Base-by-base conservation (phyloP, 2,329 filamentous ascomycete species). In the Xylariaceae sp. region DNA sequence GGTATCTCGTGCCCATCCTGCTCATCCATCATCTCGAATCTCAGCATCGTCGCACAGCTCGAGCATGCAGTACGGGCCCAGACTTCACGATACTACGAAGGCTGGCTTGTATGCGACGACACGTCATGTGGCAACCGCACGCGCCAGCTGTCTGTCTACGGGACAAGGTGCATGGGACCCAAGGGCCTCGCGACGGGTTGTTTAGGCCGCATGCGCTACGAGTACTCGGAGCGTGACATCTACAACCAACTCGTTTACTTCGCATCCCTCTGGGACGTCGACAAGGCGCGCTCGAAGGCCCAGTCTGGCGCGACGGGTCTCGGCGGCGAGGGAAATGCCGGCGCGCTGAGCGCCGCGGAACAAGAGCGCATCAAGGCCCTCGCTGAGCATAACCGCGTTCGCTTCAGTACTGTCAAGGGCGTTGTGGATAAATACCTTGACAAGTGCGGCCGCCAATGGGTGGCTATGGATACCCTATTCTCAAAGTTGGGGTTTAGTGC, bases 241-340 rank as follows among this genome's bases (percentile, higher is more conserved):
- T 98, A 97, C 78, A 98, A 96, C 74, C 95, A 99, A 76, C 81
- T 99, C 36, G 78, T 98, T 52, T 99, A 96, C 77, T 90, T 93
- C 72, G 84, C 89, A 26, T 83, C 83, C 45, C 76, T 98, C 53
- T 99, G 92, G 80, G 93, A 99, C 74, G 89, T 96, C 3, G 93
- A 98, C 61, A 92, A 91, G 76, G 89, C 89, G 12, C 85, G 85
- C 63, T 69, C 67, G 41, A 80, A 77, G 61, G 82, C 79, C 17
- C 75, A 72, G 41, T 78, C 75, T n/a, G 76, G 77, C 6, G 78
- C 78, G 21, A 83, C 79, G 40, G 73, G 61, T 5, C 58, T 64
- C 14, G 66, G 63, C 4, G 69, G 65, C 40, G 61, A 61, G 12
- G 69, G 64, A 12, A 67, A 65, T 6, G 56, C 47, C 4, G 62